Percentiles rank a stretch among this genome's conserved stretches.
Conservation (phyloP, 2,329 filamentous ascomycete species). For the Monosporascus sp. region DNA sequence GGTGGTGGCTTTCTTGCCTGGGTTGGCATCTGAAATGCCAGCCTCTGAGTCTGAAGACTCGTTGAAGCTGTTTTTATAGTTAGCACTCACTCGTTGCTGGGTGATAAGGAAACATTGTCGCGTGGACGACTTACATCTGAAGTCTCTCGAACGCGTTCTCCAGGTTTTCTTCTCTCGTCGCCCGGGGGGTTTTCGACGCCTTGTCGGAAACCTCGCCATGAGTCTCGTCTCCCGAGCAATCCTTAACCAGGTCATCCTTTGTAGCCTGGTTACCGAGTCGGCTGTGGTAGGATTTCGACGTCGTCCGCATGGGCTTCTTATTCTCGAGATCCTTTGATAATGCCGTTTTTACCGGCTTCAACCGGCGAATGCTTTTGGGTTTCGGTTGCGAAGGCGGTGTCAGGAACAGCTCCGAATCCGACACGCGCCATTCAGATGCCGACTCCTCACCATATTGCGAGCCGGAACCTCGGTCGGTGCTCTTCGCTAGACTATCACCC, state of each 20-base stretch:
- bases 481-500: slow-evolving; percentile 4
- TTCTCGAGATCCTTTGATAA: slow-evolving; percentile 11
- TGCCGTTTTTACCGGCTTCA: slow-evolving; percentile 14
- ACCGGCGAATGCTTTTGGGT: slow-evolving; percentile 12
- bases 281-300: slow-evolving; percentile 1
- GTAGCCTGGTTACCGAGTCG: slow-evolving; percentile 3
- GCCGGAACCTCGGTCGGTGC: slow-evolving; percentile 19
- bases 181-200: slow-evolving; percentile 7
- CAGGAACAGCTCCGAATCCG: slow-evolving; percentile 14
- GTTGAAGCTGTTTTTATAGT: slow-evolving; percentile 16
- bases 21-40: slow-evolving; percentile 3
- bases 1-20: slow-evolving; percentile 1
- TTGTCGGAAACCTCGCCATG: neutral
- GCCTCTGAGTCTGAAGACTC: slow-evolving; percentile 19
- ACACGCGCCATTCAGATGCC: slow-evolving; percentile 10
- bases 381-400: slow-evolving; percentile 12
- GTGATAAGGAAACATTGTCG: neutral
- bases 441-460: slow-evolving; percentile 14
- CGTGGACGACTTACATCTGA: slow-evolving; percentile 19
- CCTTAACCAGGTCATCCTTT: slow-evolving; percentile 3
- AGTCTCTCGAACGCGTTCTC: slow-evolving; percentile 27
- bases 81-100: neutral
- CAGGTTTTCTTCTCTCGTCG: slow-evolving; percentile 12
- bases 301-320: slow-evolving; percentile 5
- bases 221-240: slow-evolving; percentile 1